phyloP scores from a whole-genome alignment of 2,329 filamentous ascomycete species.

The Neopestalotiopsis sp. region DNA sequence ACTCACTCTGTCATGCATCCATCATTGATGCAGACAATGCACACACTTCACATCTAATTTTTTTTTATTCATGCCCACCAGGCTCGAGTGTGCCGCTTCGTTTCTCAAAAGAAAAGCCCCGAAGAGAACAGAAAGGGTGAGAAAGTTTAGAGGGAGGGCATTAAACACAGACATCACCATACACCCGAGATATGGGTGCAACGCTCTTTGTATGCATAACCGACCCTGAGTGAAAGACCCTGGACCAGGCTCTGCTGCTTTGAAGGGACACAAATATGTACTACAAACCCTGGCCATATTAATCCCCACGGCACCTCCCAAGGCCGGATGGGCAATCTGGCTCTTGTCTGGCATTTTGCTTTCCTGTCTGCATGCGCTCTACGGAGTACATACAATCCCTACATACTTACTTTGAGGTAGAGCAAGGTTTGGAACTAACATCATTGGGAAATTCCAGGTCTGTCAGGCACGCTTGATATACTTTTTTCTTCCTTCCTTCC shows the following conservation, averaged over 20 bases:
- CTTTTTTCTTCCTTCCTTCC: neutral
- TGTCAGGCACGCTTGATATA: neutral
- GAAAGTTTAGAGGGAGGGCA: constrained; percentile 2
- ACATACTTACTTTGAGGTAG: neutral
- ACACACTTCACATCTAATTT: neutral
- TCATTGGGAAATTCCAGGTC: neutral
- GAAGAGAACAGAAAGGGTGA: neutral
- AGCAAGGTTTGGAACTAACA: neutral
- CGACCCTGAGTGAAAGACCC: neutral
- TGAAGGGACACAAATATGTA: neutral
- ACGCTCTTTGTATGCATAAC: neutral
- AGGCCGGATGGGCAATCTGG: neutral
- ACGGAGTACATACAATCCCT: no score
- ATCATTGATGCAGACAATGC: neutral
- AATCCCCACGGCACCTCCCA: neutral
- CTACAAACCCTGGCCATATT: neutral
- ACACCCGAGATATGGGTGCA: neutral
- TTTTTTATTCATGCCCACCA: neutral
- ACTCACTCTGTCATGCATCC: neutral
- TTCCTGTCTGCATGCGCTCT: neutral
- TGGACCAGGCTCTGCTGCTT: neutral
- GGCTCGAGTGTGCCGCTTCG: neutral
- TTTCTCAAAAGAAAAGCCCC: neutral
- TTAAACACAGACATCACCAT: neutral
- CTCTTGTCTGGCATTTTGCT: constrained; percentile 2